Conservation (phyloP, 225 moss, liverwort and hornwort species). For the Anthoceros angustus region DNA sequence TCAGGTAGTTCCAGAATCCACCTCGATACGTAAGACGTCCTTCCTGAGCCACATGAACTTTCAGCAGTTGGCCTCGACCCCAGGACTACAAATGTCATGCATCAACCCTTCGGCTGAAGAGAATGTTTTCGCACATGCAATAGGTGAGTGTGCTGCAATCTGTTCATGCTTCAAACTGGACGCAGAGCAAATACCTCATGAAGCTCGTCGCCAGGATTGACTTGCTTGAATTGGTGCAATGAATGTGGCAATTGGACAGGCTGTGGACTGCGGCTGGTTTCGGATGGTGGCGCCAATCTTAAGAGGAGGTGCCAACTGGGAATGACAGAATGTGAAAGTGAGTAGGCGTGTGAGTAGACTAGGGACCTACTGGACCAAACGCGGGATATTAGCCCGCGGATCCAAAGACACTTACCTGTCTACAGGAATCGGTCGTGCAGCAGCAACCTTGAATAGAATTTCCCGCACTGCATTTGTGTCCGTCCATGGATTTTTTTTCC, state of each 20-base stretch:
- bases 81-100: too few species aligned
- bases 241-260: conserved; percentile 32
- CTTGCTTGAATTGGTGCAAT: conserved; percentile 42
- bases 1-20: conserved; percentile 94
- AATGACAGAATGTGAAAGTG: not conserved
- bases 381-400: too few species aligned
- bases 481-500: conserved; percentile 71
- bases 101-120: too few species aligned
- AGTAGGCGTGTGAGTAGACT: not conserved
- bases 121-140: not conserved
- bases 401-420: conserved; percentile 36
- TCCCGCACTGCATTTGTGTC: conserved; percentile 32
- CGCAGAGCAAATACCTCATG: conserved; percentile 17
- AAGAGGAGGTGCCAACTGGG: conserved; percentile 76
- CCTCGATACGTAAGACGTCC: conserved; percentile 61
- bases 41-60: conserved; percentile 25
- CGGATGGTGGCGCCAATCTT: conserved; percentile 45
- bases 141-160: too few species aligned
- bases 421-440: conserved; percentile 44
- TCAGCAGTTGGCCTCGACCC: not conserved
- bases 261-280: conserved; percentile 28
- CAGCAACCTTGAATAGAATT: conserved; percentile 37
- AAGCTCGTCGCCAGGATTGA: conserved; percentile 12
- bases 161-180: too few species aligned
- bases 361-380: too few species aligned